Base-by-base conservation (phyloP, 208 protist species). In the Trypanosoma platydactyli region DNA sequence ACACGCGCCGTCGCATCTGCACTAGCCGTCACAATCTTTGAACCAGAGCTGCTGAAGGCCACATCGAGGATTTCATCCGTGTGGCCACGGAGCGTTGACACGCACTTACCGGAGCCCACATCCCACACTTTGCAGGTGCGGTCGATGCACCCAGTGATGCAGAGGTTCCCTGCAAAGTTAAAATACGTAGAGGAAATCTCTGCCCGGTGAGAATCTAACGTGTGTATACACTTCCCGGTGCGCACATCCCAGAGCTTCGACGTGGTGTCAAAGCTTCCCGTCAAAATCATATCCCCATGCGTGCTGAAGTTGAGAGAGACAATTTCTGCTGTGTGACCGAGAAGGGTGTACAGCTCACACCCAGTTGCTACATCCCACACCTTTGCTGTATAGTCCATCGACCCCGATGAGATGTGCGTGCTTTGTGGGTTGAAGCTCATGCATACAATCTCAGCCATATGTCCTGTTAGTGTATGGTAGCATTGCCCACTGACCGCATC, bases 371-470 rank as follows among this genome's bases (percentile, higher is more conserved):
- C 79, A 63, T 98, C 94, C 90, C 92, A 96, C 33, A 98, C 74
- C 81, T 95, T 95, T 0, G 91, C 93, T 12, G 91, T 97, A 74
- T 92, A 91, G 79, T 99, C 97, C 96, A 99, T 99, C 16, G 90
- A 96, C 15, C 91, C 95, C 1, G 96, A 97, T n/a, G 91, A 92
- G 38, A 98, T 54, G 33, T 96, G 73, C 0, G 84, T 94, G 67
- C 85, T 92, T 49, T 96, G 83, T 35, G 93, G 91, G 68, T 97
- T 97, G 77, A 98, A 98, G 29, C 81, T 84, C 61, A 99, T 83
- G 64, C 94, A 98, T 1, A 99, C 96, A 59, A 99, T 96, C 76
- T 99, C 94, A 1, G 87, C 90, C 56, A 91, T 80, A 77, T 99
- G 97, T 0, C 97, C 97, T 0, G 69, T 58, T 13, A 99, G 77